Percentiles rank a stretch among this genome's conserved stretches.
phyloP scores from a whole-genome alignment of 2,329 filamentous ascomycete genomes.

The Akanthomyces dipterigenus region DNA sequence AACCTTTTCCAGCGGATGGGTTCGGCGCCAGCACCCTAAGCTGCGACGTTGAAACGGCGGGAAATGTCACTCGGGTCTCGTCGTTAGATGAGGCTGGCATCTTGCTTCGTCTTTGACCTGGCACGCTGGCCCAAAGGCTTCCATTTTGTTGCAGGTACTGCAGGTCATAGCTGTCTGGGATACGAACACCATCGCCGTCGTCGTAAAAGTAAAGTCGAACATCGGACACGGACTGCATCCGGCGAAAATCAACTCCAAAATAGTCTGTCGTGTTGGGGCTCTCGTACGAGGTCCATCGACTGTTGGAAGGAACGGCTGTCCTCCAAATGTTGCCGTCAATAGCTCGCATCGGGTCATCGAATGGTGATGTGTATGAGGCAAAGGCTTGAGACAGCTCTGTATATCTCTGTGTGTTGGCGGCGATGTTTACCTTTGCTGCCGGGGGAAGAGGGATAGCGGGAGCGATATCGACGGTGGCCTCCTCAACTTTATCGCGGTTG shows the following conservation, averaged over 20 bases:
- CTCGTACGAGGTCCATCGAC: conserved; percentile 30
- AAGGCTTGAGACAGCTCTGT: conserved; percentile 26
- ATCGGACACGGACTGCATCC: conserved; percentile 23
- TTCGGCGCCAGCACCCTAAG: conserved; percentile 24
- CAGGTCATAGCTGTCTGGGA: conserved; percentile 14
- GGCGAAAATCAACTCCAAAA: conserved; percentile 15
- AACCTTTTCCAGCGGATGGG: conserved; percentile 18
- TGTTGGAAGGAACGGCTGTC: conserved; percentile 31
- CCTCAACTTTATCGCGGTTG: conserved; percentile 16
- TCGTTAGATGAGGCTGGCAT: conserved; percentile 21
- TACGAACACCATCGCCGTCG: conserved; percentile 24
- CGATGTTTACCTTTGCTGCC: conserved; percentile 28
- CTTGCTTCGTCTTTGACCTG: background rate
- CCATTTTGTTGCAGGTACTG: conserved; percentile 12
- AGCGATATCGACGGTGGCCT: conserved; percentile 16
- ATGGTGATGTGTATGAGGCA: conserved; percentile 25
- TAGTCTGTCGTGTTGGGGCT: conserved; percentile 26
- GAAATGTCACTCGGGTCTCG: conserved; percentile 22
- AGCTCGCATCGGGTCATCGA: conserved; percentile 29
- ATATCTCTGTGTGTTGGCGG: conserved; percentile 29
- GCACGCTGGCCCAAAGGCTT: conserved; percentile 4
- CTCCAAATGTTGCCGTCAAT: conserved; percentile 37
- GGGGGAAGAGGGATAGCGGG: background rate
- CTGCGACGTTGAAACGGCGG: conserved; percentile 19
- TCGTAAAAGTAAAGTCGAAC: conserved; percentile 28